These are phyloP conservation scores for Aspergillus sp. DNA, from an alignment of 2,329 filamentous ascomycete genomes.

Conservation along the genomic window DNA sequence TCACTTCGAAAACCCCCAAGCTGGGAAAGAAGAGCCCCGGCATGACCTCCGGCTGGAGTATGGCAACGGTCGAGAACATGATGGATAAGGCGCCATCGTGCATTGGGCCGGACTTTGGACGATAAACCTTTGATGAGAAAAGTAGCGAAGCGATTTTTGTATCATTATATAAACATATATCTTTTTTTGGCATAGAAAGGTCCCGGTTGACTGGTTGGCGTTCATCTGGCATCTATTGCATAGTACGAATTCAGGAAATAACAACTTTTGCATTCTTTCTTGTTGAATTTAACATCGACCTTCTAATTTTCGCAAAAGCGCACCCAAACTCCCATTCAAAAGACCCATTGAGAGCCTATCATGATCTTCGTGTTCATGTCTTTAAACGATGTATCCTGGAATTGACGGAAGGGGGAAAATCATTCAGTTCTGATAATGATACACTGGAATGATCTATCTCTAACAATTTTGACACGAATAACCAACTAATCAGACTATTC, in stretches of 20 bases:
- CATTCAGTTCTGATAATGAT: no score
- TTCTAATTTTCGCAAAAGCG: no score
- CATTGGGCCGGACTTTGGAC: constrained; percentile 22
- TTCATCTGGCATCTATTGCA: neutral
- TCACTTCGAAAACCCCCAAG: constrained; percentile 24
- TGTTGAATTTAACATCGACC: no score
- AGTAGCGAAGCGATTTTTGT: no score
- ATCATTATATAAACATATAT: neutral
- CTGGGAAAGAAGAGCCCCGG: constrained; percentile 21
- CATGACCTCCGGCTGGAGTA: constrained; percentile 28
- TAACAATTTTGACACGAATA: constrained; percentile 6
- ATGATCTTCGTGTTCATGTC: no score
- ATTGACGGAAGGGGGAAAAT: no score
- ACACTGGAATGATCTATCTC: neutral
- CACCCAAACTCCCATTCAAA: no score
- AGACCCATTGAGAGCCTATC: no score
- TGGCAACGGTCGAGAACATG: constrained; percentile 23
- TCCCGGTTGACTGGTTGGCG: neutral
- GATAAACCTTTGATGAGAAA: constrained; percentile 1
- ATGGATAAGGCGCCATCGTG: constrained; percentile 23
- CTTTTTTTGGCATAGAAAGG: neutral
- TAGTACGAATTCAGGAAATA: neutral
- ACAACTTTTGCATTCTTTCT: no score
- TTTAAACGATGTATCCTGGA: no score
- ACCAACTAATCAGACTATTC: neutral